These are phyloP conservation scores for Mortierella sp. DNA, from an alignment of 371 early-diverging fungal genomes.

Conservation along the genomic window DNA sequence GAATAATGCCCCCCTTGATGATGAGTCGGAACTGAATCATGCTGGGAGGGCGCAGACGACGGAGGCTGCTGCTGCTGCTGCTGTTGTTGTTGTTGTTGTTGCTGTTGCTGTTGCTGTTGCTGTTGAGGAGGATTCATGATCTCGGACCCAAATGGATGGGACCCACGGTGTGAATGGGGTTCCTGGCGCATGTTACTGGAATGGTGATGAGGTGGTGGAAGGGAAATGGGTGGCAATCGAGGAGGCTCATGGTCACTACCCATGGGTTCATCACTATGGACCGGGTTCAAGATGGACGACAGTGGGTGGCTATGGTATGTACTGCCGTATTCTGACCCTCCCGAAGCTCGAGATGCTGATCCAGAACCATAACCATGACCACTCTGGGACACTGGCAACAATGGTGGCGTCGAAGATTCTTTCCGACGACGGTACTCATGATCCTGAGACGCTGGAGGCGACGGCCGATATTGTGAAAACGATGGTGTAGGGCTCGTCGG, in stretches of 20 bases:
- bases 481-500: conserved; percentile 14
- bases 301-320: conserved; percentile 17
- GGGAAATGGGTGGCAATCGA: conserved; percentile 42
- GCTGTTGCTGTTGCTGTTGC: background rate
- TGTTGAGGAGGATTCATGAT: too few relatives aligned
- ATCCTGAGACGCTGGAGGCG: conserved; percentile 12
- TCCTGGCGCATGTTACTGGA: too few relatives aligned
- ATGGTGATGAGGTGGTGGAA: conserved; percentile 5
- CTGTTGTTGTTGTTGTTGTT: background rate
- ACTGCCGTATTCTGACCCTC: conserved; percentile 13
- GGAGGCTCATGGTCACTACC: conserved; percentile 5
- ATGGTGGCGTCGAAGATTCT: conserved; percentile 6
- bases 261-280: conserved; percentile 6
- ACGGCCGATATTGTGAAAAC: conserved; percentile 25
- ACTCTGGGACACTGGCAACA: background rate
- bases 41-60: conserved; percentile 1
- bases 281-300: conserved; percentile 27
- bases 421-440: conserved; percentile 23
- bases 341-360: background rate
- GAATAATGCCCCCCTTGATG: too few relatives aligned
- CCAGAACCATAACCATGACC: background rate
- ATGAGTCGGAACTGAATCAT: too few relatives aligned
- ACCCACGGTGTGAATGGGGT: background rate
- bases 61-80: conserved; percentile 7
- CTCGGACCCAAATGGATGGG: conserved; percentile 11